Percentiles rank a stretch among this genome's conserved stretches.
Conservation (phyloP, 164 flowering plant species). For the Sextonia rubra region DNA sequence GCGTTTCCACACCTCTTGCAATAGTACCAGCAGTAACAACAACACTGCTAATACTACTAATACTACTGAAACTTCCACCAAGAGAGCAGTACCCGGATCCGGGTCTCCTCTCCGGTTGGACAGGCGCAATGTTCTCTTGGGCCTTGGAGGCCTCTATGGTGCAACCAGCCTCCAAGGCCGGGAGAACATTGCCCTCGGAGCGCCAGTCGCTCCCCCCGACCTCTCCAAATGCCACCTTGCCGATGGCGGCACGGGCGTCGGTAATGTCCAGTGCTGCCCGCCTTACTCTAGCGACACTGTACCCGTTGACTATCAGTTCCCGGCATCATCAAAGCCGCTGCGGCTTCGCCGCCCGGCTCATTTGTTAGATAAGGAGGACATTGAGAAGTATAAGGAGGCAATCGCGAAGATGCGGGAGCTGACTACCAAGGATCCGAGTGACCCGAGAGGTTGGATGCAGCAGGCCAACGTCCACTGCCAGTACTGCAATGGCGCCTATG, state of each 20-base stretch:
- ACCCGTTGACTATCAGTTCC: neutral
- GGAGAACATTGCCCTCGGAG: neutral
- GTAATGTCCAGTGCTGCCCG: neutral
- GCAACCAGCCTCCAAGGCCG: neutral
- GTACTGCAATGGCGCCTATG: constrained; percentile 5
- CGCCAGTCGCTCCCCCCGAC: neutral
- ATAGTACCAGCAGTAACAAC: neutral
- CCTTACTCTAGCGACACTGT: neutral
- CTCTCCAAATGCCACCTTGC: neutral
- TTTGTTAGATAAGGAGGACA: neutral
- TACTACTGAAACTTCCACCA: neutral
- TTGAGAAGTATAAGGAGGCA: constrained; percentile 1
- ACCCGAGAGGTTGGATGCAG: neutral
- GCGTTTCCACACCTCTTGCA: neutral
- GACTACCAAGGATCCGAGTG: neutral
- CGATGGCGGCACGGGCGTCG: no score
- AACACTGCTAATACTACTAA: neutral
- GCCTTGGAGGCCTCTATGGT: constrained; percentile 2
- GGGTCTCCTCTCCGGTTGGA: neutral
- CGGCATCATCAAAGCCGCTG: neutral
- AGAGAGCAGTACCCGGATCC: neutral
- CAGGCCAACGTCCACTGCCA: constrained; percentile 5
- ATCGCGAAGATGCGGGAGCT: neutral
- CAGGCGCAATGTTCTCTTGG: constrained; percentile 4
- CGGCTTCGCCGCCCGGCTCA: constrained; percentile 1